A percentile compares a stretch with the other conserved stretches of the same genome.
Conservation (phyloP, 257 asterid genomes). For the Jaltomata sinuosa region DNA sequence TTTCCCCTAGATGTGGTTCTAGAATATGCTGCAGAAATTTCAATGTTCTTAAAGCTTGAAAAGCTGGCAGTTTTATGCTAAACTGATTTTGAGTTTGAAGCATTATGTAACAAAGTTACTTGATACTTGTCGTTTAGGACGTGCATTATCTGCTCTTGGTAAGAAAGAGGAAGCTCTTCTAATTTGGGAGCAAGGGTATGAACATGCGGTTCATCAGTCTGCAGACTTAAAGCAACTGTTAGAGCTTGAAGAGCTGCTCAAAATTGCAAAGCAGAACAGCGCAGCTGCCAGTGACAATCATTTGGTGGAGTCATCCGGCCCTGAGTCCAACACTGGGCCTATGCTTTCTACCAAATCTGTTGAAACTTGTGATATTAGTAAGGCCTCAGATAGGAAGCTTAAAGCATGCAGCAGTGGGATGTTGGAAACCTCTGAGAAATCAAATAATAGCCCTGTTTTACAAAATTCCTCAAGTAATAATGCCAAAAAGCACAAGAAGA, state of each 20-base stretch:
- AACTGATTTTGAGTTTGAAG: not conserved
- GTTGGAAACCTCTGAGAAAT: constrained; percentile 27
- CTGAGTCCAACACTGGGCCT: constrained; percentile 30
- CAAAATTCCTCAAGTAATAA: not conserved
- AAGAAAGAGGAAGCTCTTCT: constrained; percentile 5
- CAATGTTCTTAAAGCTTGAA: not conserved
- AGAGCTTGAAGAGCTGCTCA: constrained; percentile 28
- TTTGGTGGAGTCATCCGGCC: constrained; percentile 24
- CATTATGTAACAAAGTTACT: constrained; percentile 19
- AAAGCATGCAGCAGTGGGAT: constrained; percentile 8
- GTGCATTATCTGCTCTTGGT: constrained; percentile 81
- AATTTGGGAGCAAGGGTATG: constrained; percentile 87
- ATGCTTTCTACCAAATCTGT: constrained; percentile 27
- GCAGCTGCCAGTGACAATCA: constrained; percentile 13
- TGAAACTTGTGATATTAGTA: constrained; percentile 25
- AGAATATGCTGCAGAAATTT: not conserved
- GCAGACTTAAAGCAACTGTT: constrained; percentile 64
- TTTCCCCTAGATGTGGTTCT: not conserved
- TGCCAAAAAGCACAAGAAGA: constrained; percentile 7
- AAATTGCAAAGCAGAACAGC: constrained; percentile 6
- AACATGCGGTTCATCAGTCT: constrained; percentile 65
- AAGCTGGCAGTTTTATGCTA: not conserved
- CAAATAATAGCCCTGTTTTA: constrained; percentile 25
- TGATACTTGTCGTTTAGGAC: constrained; percentile 41
- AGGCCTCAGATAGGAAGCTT: not conserved